Percentiles rank a stretch among this genome's conserved stretches.
Conservation (phyloP, 2,329 filamentous ascomycete genomes). For the Colletotrichum sp. region DNA sequence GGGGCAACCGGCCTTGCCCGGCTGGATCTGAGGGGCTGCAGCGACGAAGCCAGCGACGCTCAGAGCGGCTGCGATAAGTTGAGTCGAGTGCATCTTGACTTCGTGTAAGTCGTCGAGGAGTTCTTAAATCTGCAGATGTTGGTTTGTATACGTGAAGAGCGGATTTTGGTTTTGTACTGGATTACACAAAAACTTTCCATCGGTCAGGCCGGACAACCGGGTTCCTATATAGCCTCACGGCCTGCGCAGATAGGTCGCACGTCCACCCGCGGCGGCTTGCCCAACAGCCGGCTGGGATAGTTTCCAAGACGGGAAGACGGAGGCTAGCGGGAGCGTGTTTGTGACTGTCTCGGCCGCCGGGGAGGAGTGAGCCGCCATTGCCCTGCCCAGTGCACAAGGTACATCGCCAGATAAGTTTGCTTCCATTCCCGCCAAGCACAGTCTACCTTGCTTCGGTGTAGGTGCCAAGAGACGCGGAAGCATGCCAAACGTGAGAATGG, state of each 20-base stretch:
- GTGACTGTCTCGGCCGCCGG: neutral
- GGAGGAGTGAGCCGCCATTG: neutral
- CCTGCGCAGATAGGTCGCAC: neutral
- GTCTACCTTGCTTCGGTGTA: neutral
- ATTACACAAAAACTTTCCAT: neutral
- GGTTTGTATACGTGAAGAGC: neutral
- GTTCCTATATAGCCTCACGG: conserved; percentile 4
- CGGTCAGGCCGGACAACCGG: neutral
- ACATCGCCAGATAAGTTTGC: neutral
- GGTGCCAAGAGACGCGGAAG: neutral
- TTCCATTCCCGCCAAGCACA: neutral
- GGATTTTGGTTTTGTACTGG: neutral
- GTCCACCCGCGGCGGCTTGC: neutral
- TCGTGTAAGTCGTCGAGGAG: neutral
- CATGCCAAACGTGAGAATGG: neutral
- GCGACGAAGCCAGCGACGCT: neutral
- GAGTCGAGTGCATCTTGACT: neutral
- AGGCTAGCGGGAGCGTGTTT: neutral
- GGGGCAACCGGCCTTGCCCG: neutral
- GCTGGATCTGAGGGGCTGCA: conserved; percentile 3
- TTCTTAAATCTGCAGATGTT: neutral
- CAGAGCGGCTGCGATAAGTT: neutral
- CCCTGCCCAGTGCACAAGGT: neutral
- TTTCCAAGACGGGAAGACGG: conserved; percentile 6
- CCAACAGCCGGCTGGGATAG: neutral